phyloP scores from a whole-genome alignment of 164 flowering plant species.

The Magnolia sinica region DNA sequence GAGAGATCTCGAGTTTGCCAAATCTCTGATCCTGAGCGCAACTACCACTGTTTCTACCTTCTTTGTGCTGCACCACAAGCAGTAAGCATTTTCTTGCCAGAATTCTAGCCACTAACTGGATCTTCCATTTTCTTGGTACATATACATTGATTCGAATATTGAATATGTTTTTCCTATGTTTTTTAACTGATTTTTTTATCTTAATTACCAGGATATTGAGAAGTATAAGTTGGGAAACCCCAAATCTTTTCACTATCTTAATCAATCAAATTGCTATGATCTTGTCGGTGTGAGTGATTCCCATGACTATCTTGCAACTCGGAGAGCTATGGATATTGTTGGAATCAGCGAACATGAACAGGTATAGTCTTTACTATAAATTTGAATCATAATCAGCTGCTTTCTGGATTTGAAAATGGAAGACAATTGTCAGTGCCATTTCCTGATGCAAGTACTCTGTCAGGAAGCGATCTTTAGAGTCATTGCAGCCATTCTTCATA shows the following conservation, averaged over 20 bases:
- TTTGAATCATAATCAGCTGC: not conserved
- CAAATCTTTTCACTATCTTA: slow-evolving; percentile 81
- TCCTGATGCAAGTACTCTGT: slow-evolving; percentile 5
- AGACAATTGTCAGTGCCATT: not conserved
- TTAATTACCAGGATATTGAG: slow-evolving; percentile 52
- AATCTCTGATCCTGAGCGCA: slow-evolving; percentile 84
- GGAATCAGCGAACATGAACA: slow-evolving; percentile 76
- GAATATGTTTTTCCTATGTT: not conserved
- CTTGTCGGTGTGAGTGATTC: slow-evolving; percentile 68
- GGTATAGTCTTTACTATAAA: slow-evolving; percentile 35
- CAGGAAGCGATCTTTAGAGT: slow-evolving; percentile 87
- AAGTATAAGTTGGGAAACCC: slow-evolving; percentile 79
- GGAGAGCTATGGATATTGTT: slow-evolving; percentile 85
- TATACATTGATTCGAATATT: slow-evolving; percentile 4
- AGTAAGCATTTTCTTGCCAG: slow-evolving; percentile 29
- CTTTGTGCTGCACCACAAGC: slow-evolving; percentile 84
- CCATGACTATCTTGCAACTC: slow-evolving; percentile 66
- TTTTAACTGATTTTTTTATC: not conserved
- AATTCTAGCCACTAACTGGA: not conserved
- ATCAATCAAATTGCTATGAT: slow-evolving; percentile 85
- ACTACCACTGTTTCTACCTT: slow-evolving; percentile 83
- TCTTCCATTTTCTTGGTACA: not conserved
- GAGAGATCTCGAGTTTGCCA: slow-evolving; percentile 96
- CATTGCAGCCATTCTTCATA: slow-evolving; percentile 87
- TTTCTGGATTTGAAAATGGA: not conserved